A percentile compares a stretch with the other conserved stretches of the same genome.
These are phyloP conservation scores for Candida tetrigidarum DNA, from an alignment of 1,139 yeast genomes.

Conservation along the genomic window DNA sequence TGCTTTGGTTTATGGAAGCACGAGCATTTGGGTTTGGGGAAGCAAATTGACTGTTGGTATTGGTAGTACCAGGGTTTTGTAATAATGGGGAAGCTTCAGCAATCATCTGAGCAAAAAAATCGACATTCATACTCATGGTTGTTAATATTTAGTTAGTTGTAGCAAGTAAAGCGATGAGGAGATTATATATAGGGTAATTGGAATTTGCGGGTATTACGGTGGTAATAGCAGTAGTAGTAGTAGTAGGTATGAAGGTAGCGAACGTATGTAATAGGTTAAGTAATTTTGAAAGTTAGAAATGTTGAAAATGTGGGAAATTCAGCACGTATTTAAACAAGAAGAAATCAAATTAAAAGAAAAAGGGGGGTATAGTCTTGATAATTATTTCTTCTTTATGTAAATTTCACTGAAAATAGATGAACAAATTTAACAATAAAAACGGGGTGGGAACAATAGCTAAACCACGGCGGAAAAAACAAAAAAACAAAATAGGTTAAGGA, in stretches of 20 bases:
- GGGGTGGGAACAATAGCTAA: neutral
- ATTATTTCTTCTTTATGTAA: neutral
- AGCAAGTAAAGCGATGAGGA: neutral
- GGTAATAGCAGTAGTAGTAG: conserved; percentile 4
- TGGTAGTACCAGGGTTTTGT: conserved; percentile 5
- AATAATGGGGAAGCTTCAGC: conserved; percentile 12
- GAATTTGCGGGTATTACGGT: neutral
- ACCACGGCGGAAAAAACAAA: neutral
- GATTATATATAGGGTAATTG: neutral
- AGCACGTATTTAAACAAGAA: too few species aligned
- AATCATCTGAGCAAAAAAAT: conserved; percentile 8
- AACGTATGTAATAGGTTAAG: conserved; percentile 7
- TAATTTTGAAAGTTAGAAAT: conserved; percentile 4
- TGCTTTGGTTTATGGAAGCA: conserved; percentile 1
- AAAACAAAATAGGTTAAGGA: neutral
- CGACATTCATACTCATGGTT: conserved; percentile 10
- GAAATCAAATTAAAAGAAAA: too few species aligned
- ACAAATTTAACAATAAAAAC: neutral
- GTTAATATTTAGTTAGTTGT: too few species aligned
- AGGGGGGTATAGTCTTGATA: neutral
- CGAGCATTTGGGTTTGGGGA: conserved; percentile 11
- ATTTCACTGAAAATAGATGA: neutral
- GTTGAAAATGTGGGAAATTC: conserved; percentile 1
- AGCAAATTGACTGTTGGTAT: conserved; percentile 4
- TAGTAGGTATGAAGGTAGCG: conserved; percentile 6